Percentiles rank a stretch among this genome's conserved stretches.
phyloP scores from a whole-genome alignment of 2,329 filamentous ascomycete genomes.

The Penicillium sp. region DNA sequence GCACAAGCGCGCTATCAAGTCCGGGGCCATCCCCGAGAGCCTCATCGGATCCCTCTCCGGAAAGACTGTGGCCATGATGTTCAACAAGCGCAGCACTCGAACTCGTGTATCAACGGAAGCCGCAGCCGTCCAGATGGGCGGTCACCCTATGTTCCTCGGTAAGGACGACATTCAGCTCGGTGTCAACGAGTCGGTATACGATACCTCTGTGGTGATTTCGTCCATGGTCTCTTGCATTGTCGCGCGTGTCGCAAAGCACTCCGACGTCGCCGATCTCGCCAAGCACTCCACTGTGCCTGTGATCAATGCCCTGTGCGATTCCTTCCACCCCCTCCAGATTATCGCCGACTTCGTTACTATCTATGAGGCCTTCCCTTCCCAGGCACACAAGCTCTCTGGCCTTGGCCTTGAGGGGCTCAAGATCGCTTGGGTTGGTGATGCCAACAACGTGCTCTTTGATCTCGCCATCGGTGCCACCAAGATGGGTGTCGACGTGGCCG shows the following conservation, averaged over 20 bases:
- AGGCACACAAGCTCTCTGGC: conserved; percentile 40
- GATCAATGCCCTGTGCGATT: conserved; percentile 84
- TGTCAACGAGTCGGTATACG: conserved; percentile 90
- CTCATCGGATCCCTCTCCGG: conserved; percentile 67
- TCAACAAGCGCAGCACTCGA: conserved; percentile 92
- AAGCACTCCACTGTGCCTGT: conserved; percentile 75
- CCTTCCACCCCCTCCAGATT: conserved; percentile 90
- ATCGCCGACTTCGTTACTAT: conserved; percentile 94
- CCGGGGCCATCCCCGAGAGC: conserved; percentile 60
- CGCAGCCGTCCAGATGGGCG: conserved; percentile 83
- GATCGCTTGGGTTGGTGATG: conserved; percentile 93
- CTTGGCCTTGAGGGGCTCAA: conserved; percentile 81
- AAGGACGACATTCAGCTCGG: conserved; percentile 96
- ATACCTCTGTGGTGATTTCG: conserved; percentile 90
- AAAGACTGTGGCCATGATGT: conserved; percentile 90
- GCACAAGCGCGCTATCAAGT: conserved; percentile 77
- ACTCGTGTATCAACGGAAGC: conserved; percentile 93
- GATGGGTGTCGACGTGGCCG: conserved; percentile 80
- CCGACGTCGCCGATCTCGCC: conserved; percentile 71
- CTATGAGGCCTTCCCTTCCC: conserved; percentile 70
- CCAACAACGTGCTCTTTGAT: conserved; percentile 96
- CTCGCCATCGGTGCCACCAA: conserved; percentile 85
- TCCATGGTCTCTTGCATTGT: conserved; percentile 87
- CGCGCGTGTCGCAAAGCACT: conserved; percentile 74
- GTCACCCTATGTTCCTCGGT: conserved; percentile 93